A percentile compares a stretch with the other conserved stretches of the same genome.
Conservation (phyloP, 2,329 filamentous ascomycete genomes). For the Dothideomycetes sp. region DNA sequence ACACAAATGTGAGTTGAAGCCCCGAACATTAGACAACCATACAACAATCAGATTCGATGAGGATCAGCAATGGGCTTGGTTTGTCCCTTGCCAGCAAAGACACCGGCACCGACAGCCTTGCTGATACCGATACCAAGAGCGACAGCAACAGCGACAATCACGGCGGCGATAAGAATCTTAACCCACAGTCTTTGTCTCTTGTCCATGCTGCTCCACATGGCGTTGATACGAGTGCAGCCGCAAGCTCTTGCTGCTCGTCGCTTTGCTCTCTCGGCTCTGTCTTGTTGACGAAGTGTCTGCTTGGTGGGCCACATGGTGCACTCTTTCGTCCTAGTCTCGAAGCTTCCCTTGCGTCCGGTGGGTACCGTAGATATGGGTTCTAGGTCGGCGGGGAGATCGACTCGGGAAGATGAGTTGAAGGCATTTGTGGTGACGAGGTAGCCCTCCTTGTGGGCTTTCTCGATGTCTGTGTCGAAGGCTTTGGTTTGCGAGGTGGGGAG, state of each 20-base stretch:
- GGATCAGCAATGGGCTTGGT: conserved; percentile 21
- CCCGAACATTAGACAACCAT: no score
- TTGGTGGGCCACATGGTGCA: conserved; percentile 45
- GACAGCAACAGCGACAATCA: conserved; percentile 38
- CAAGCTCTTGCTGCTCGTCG: conserved; percentile 26
- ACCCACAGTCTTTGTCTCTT: conserved; percentile 36
- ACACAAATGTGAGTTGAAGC: no score
- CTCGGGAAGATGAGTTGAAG: conserved; percentile 30
- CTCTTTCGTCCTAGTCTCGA: conserved; percentile 33
- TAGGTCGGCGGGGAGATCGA: conserved; percentile 23
- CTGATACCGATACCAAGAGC: conserved; percentile 42
- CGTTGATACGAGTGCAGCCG: conserved; percentile 23
- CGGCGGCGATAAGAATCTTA: conserved; percentile 37
- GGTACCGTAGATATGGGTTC: conserved; percentile 1
- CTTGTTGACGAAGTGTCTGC: conserved; percentile 35
- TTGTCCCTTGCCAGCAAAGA: conserved; percentile 33
- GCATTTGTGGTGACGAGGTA: conserved; percentile 28
- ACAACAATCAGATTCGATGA: no score
- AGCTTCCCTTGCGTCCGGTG: conserved; percentile 11
- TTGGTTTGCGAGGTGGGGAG: conserved; percentile 16
- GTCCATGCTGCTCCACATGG: conserved; percentile 31
- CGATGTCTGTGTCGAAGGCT: conserved; percentile 33
- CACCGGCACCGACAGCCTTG: conserved; percentile 39
- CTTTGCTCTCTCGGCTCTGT: conserved; percentile 26
- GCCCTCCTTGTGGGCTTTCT: conserved; percentile 22